Percentiles rank a stretch among this genome's conserved stretches.
phyloP scores from a whole-genome alignment of 1,284 basidiomycete species.

The Gomphus bonarii region DNA sequence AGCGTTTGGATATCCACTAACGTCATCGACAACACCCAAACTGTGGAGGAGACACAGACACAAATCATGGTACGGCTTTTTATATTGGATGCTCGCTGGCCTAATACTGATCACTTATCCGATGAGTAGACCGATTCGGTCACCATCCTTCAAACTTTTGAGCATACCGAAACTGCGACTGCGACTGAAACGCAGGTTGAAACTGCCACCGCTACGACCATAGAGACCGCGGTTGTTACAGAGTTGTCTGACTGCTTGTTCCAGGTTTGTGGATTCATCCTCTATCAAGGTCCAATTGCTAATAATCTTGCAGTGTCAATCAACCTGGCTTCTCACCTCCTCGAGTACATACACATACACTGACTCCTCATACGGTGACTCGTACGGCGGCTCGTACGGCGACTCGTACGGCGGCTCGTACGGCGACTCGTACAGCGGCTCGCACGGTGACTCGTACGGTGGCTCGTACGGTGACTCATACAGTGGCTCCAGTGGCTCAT shows the following conservation, averaged over 20 bases:
- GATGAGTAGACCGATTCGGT: constrained; percentile 23
- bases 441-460: background rate
- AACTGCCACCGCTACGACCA: constrained; percentile 28
- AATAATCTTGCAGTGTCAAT: constrained; percentile 39
- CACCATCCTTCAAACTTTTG: constrained; percentile 15
- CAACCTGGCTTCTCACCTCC: constrained; percentile 35
- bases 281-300: constrained; percentile 7
- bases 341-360: constrained; percentile 32
- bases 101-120: background rate
- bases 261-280: constrained; percentile 23
- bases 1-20: constrained; percentile 43
- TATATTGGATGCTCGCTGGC: constrained; percentile 19
- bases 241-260: constrained; percentile 44
- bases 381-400: constrained; percentile 4
- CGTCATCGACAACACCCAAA: constrained; percentile 53
- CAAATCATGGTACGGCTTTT: constrained; percentile 20
- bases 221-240: constrained; percentile 31
- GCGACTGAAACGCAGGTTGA: constrained; percentile 22
- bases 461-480: background rate
- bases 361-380: background rate
- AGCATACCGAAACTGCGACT: constrained; percentile 15
- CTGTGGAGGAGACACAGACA: constrained; percentile 36
- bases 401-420: background rate
- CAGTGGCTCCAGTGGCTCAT: too few relatives aligned
- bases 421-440: background rate